Evolutionary conservation across 78 protist species (phyloP).

Genomic region (Polysphondylium violaceum): DNA sequence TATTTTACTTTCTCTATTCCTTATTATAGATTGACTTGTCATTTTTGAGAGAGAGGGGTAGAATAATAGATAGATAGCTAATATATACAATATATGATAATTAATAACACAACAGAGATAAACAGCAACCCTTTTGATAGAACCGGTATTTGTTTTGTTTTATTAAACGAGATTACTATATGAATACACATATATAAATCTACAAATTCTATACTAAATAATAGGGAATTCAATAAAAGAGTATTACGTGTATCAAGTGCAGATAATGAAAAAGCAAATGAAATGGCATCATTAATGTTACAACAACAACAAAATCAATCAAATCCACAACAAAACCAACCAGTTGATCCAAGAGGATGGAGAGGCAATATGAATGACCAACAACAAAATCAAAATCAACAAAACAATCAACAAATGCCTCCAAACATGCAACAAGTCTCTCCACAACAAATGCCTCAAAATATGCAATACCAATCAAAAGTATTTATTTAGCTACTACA

Average conservation of each 20-base stretch:
- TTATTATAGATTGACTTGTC: neutral
- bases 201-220: constrained; percentile 44
- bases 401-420: neutral
- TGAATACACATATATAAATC: too few species aligned
- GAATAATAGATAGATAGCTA: neutral
- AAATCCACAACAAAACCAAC: constrained; percentile 22
- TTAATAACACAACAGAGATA: constrained; percentile 22
- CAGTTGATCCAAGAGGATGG: neutral
- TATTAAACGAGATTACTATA: too few species aligned
- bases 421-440: neutral
- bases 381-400: constrained; percentile 10
- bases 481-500: too few species aligned
- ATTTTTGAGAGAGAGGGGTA: neutral
- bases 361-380: constrained; percentile 9
- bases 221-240: constrained; percentile 73
- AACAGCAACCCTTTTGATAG: constrained; percentile 30
- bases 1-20: too few species aligned
- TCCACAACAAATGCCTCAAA: neutral
- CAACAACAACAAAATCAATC: neutral
- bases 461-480: neutral
- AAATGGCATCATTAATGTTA: constrained; percentile 9
- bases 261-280: constrained; percentile 76
- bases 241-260: constrained; percentile 79
- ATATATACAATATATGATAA: too few species aligned
- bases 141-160: neutral